These are phyloP conservation scores for Aurantiochytrium sp. DNA, from an alignment of 108 stramenopile species.

Conservation along the genomic window DNA sequence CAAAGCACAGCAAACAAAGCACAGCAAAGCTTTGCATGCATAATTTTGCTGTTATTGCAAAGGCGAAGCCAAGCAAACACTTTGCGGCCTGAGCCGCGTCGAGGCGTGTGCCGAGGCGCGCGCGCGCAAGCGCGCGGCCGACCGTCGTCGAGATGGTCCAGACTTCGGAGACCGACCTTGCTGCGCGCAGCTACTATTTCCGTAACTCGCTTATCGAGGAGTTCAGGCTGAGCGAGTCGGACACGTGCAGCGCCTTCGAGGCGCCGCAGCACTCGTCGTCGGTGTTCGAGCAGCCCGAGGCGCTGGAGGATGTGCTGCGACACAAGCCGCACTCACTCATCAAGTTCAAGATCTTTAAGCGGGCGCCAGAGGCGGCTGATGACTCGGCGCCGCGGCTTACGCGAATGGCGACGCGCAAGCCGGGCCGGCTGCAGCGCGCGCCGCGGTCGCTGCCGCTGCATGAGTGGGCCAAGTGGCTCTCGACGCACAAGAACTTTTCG, in stretches of 20 bases:
- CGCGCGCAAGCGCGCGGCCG: no score
- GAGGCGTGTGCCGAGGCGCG: not conserved
- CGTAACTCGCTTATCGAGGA: constrained; percentile 13
- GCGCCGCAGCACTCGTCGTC: not conserved
- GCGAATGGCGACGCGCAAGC: not conserved
- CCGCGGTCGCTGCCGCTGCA: not conserved
- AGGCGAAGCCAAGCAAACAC: no score
- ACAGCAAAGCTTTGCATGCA: no score
- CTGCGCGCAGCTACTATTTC: not conserved
- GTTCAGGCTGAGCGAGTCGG: constrained; percentile 17
- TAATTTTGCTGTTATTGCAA: no score
- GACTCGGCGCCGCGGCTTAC: not conserved
- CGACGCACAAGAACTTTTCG: constrained; percentile 14
- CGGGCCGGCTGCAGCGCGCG: not conserved
- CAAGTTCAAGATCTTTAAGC: constrained; percentile 26
- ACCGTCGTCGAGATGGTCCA: not conserved
- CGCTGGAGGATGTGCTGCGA: not conserved
- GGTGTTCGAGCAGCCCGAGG: not conserved
- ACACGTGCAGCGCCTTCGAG: constrained; percentile 18
- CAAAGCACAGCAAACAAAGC: no score
- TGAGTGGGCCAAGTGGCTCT: constrained; percentile 15
- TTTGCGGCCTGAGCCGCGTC: not conserved
- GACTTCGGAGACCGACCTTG: not conserved
- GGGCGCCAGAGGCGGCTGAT: not conserved
- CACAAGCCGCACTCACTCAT: constrained; percentile 15